Base-by-base conservation (phyloP, 2,329 filamentous ascomycete species). In the Pyricularia pennisetigena region DNA sequence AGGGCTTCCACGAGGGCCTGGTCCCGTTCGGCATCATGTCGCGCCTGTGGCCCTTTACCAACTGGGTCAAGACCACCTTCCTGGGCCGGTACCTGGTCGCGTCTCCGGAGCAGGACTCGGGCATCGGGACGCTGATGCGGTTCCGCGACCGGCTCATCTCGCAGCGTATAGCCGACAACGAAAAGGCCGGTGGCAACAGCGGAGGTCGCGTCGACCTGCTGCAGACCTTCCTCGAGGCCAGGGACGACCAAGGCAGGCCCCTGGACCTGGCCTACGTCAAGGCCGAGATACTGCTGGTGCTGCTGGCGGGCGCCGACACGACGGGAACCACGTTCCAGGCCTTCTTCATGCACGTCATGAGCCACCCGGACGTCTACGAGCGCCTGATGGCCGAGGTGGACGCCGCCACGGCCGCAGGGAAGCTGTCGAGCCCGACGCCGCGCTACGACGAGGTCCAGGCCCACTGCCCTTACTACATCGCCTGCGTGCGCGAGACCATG, bases 61-160 rank as follows among this genome's bases (percentile, higher is more conserved):
- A 80, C 66, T 86, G 81, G 79, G 73, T 86, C 63, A 86, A 86
- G 74, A 80, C 76, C 8, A 86, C 83, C 0, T 83, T 80, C 71
- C 67, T 86, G 35, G 78, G 78, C 14, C 82, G 84, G 69, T 85
- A 83, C 71, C 76, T 86, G 2, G 82, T 86, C 10, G 82, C 84
- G 9, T 82, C 75, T 49, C 83, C 85, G 0, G 80, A 85, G 64
- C 80, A 87, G 41, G 75, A 84, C 57, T 82, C 79, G 14, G 85
- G 84, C 0, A 85, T 87, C 41, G 85, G 85, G 0, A 81, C 80
- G 1, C 72, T 87, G 68, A 87, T 87, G 83, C 78, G 82, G 9
- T 87, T 86, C 74, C 82, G 85, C 4, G 85, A 88, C 71, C 78
- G 79, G 29, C 78, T 87, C 2, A 80, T 87, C 68, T 72, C 75